phyloP scores from a whole-genome alignment of 2,329 filamentous ascomycete genomes.

The Aspergillus ochraceus region DNA sequence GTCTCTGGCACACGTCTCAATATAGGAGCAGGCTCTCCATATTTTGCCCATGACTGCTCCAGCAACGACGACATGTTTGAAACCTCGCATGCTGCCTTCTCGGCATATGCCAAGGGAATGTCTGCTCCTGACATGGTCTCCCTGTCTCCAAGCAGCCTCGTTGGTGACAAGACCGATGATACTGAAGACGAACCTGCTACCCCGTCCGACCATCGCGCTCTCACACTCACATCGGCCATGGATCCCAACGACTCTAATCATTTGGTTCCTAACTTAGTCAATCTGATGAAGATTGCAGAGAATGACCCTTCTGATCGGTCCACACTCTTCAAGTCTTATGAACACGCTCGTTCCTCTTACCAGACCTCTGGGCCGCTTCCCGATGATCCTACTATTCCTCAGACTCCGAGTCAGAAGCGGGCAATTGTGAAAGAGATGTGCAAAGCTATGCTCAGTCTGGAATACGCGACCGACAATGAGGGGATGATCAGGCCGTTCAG shows the following conservation, averaged over 20 bases:
- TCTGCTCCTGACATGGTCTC: not conserved
- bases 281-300: not conserved
- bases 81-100: not conserved
- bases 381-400: constrained; percentile 29
- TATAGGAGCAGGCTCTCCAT: not conserved
- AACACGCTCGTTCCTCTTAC: constrained; percentile 18
- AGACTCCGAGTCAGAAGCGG: constrained; percentile 16
- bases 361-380: not conserved
- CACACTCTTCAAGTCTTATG: constrained; percentile 18
- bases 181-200: not conserved
- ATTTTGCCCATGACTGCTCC: not conserved
- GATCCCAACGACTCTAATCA: not conserved
- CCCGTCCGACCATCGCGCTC: not conserved
- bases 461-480: constrained; percentile 29
- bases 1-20: not conserved
- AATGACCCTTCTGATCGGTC: not conserved
- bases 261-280: not conserved
- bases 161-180: not conserved
- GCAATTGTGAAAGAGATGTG: constrained; percentile 31
- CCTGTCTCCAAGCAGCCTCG: not conserved
- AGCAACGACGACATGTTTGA: not conserved
- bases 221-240: not conserved
- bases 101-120: not conserved
- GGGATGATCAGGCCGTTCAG: constrained; percentile 34
- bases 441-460: constrained; percentile 33